Evolutionary conservation across 2,329 filamentous ascomycete species (phyloP).

Genomic region (Cryphonectria radicalis): DNA sequence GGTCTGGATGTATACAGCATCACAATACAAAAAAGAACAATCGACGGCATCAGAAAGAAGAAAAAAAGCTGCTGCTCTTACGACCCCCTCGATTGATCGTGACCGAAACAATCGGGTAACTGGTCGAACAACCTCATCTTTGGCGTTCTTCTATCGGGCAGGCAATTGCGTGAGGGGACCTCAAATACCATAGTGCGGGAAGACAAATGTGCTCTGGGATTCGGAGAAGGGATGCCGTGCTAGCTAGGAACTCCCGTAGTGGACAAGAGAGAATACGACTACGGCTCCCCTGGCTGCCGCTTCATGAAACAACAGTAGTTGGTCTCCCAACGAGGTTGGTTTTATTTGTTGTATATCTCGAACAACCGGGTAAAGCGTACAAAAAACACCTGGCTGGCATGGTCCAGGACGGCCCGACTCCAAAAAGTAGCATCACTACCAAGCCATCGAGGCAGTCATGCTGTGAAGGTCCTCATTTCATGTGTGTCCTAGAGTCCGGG

Average conservation of each 20-base stretch:
- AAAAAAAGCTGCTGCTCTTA: slow-evolving; percentile 31
- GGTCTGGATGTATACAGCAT: slow-evolving; percentile 42
- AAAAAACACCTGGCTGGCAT: neutral
- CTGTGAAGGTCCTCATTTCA: neutral
- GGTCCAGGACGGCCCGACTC: neutral
- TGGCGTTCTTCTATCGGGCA: slow-evolving; percentile 31
- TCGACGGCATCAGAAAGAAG: slow-evolving; percentile 32
- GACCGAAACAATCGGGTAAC: slow-evolving; percentile 26
- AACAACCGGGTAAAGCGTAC: neutral
- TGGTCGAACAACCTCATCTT: slow-evolving; percentile 29
- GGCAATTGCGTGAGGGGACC: slow-evolving; percentile 24
- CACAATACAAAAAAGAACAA: slow-evolving; percentile 25
- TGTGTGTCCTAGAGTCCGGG: neutral
- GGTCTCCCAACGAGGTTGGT: neutral
- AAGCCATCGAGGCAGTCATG: neutral
- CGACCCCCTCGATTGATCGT: slow-evolving; percentile 32
- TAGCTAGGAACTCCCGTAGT: slow-evolving; percentile 29
- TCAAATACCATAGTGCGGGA: slow-evolving; percentile 20
- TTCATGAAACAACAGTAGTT: slow-evolving; percentile 18
- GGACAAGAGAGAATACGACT: slow-evolving; percentile 27
- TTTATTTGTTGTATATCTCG: neutral
- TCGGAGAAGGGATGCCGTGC: slow-evolving; percentile 29
- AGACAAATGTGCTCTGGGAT: slow-evolving; percentile 19
- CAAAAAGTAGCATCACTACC: neutral
- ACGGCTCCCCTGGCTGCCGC: slow-evolving; percentile 25